Evolutionary conservation across 768 basidiomycete genomes (phyloP).

Genomic region (Termitomyces sp.): DNA sequence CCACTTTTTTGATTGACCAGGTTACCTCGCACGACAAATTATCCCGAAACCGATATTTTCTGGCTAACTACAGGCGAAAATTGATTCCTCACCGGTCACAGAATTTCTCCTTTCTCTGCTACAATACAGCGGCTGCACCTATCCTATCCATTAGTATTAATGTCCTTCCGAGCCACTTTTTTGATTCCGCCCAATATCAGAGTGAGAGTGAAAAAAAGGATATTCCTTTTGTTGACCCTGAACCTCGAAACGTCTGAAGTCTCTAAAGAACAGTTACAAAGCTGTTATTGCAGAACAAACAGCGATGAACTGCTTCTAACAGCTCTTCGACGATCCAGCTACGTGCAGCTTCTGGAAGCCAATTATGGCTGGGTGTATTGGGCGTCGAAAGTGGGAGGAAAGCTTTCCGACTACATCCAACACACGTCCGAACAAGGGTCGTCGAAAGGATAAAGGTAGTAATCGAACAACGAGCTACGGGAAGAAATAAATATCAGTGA

Average conservation of each 20-base stretch:
- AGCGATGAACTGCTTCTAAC: slow-evolving; percentile 62
- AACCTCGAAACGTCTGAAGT: no score
- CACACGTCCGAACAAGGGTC: slow-evolving; percentile 72
- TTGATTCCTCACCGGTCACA: no score
- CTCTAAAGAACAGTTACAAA: slow-evolving; percentile 53
- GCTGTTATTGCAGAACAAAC: slow-evolving; percentile 66
- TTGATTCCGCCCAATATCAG: neutral
- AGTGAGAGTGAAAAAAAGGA: neutral
- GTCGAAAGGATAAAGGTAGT: slow-evolving; percentile 82
- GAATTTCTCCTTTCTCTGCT: no score
- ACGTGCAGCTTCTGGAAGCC: slow-evolving; percentile 44
- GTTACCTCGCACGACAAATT: no score
- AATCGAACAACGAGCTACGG: slow-evolving; percentile 70
- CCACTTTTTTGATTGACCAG: no score
- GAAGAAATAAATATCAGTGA: slow-evolving; percentile 13
- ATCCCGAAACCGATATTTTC: no score
- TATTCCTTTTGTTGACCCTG: no score
- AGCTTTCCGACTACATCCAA: slow-evolving; percentile 79
- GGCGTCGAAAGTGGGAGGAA: slow-evolving; percentile 55
- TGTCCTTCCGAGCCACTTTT: neutral
- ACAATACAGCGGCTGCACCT: no score
- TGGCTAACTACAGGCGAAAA: no score
- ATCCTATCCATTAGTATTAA: neutral
- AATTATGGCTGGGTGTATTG: slow-evolving; percentile 29
- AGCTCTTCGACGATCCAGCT: slow-evolving; percentile 68